These are phyloP conservation scores for Carallia brachiata DNA, from an alignment of 345 rosid genomes.

Conservation along the genomic window DNA sequence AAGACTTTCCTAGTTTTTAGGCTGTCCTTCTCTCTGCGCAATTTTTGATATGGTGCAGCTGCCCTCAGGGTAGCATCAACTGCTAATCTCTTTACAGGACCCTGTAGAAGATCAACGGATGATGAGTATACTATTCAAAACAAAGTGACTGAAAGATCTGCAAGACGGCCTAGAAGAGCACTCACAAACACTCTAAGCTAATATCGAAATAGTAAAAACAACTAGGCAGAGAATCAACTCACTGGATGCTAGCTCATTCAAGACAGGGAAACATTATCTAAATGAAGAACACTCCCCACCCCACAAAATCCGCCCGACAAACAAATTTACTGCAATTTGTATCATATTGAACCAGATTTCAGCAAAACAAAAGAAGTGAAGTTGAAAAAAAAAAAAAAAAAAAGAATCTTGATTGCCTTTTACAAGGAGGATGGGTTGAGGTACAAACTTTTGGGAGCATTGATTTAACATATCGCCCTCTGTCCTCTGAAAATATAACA, in stretches of 20 bases:
- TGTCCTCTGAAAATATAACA: constrained; percentile 92
- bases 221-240: no score
- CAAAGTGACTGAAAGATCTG: background rate
- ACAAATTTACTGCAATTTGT: background rate
- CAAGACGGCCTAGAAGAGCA: background rate
- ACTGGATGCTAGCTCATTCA: no score
- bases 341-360: background rate
- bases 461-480: constrained; percentile 96
- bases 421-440: constrained; percentile 2
- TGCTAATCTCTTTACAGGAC: constrained; percentile 90
- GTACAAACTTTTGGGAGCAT: constrained; percentile 89
- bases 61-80: constrained; percentile 99
- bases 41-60: constrained; percentile 94
- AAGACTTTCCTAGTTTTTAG: constrained; percentile 74
- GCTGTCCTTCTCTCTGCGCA: constrained; percentile 75
- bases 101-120: constrained; percentile 42
- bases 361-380: background rate
- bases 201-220: no score
- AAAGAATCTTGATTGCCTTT: background rate
- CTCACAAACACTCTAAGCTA: no score
- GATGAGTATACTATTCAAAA: background rate
- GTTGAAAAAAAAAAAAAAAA: background rate
- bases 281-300: no score
- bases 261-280: no score
- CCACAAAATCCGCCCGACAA: no score